Percentiles rank a stretch among this genome's conserved stretches.
These are phyloP conservation scores for Aspergillus panamensis DNA, from an alignment of 495 filamentous ascomycete species.

Conservation along the genomic window DNA sequence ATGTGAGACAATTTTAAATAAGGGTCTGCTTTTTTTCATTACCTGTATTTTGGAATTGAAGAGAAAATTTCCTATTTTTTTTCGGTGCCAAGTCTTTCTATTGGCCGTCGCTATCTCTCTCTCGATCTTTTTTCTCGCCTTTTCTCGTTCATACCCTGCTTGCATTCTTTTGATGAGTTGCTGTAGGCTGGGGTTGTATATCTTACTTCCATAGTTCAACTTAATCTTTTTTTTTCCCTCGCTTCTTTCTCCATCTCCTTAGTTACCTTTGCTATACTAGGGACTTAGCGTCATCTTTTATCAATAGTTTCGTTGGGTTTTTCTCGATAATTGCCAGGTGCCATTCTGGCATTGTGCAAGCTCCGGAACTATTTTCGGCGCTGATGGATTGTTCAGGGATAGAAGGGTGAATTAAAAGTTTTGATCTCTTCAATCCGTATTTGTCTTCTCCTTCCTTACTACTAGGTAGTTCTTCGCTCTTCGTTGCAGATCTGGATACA, in stretches of 20 bases:
- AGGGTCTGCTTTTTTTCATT: constrained; percentile 9
- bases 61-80: constrained; percentile 7
- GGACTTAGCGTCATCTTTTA: neutral
- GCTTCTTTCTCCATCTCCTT: neutral
- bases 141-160: constrained; percentile 32
- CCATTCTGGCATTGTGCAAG: neutral
- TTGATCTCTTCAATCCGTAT: neutral
- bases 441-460: too few species aligned
- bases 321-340: constrained; percentile 1
- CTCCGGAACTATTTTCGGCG: constrained; percentile 5
- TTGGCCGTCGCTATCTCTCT: neutral
- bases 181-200: constrained; percentile 29
- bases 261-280: neutral
- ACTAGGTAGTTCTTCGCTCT: too few species aligned
- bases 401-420: constrained; percentile 11
- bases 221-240: constrained; percentile 10
- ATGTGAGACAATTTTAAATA: constrained; percentile 19
- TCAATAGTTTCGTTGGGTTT: neutral
- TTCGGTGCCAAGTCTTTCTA: constrained; percentile 3
- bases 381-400: constrained; percentile 8
- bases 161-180: constrained; percentile 30
- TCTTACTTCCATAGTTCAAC: constrained; percentile 27
- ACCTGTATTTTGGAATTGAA: constrained; percentile 18
- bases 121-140: constrained; percentile 11
- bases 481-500: too few species aligned